Conservation (phyloP, 768 basidiomycete genomes). For the Suillus decipiens region DNA sequence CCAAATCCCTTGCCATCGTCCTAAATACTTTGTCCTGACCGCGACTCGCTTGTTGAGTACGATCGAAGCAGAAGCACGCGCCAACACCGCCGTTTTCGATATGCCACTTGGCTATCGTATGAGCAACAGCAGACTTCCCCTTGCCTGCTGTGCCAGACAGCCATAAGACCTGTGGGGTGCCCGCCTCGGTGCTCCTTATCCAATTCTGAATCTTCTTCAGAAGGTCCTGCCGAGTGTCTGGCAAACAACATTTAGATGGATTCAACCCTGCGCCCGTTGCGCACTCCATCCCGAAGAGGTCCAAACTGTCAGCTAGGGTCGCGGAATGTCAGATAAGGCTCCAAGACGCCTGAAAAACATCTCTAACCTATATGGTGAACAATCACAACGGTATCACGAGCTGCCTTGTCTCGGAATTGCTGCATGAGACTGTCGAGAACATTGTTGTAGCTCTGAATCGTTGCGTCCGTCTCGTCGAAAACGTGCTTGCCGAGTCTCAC, state of each 20-base stretch:
- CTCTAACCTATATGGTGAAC: background rate
- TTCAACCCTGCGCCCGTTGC: background rate
- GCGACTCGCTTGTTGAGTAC: background rate
- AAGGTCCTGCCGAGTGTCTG: constrained; percentile 16
- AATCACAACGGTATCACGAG: too few relatives aligned
- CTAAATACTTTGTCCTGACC: constrained; percentile 7
- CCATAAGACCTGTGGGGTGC: constrained; percentile 12
- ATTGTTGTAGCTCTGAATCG: background rate
- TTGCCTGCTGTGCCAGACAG: constrained; percentile 18
- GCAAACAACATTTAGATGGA: constrained; percentile 13
- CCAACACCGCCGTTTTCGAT: constrained; percentile 15
- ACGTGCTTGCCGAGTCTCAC: constrained; percentile 7
- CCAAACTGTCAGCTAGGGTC: background rate
- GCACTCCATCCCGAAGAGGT: constrained; percentile 4
- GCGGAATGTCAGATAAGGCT: background rate
- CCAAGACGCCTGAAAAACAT: constrained; percentile 21
- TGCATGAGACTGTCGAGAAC: constrained; percentile 9
- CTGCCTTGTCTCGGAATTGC: background rate
- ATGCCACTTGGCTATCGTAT: constrained; percentile 16
- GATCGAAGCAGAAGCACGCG: constrained; percentile 19
- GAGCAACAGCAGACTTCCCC: constrained; percentile 24
- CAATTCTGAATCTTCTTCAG: constrained; percentile 20
- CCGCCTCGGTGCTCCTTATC: constrained; percentile 7
- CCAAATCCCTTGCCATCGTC: background rate
- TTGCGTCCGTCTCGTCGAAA: background rate